Evolutionary conservation across 73 alveolate species (phyloP).

Genomic region (Blepharisma stoltei): DNA sequence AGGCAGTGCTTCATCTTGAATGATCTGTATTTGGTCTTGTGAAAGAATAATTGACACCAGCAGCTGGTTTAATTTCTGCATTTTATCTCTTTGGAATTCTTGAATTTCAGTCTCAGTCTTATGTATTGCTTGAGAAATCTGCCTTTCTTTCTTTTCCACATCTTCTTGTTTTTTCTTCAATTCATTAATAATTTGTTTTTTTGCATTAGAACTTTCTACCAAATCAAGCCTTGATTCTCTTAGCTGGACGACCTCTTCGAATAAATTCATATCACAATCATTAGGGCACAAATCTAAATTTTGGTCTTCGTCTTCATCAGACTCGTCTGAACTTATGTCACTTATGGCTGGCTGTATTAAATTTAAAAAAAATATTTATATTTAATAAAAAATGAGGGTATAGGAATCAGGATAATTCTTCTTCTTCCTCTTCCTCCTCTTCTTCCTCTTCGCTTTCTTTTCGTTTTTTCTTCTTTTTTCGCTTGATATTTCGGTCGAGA

Average conservation of each 20-base stretch:
- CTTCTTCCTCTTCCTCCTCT: slow-evolving; percentile 71
- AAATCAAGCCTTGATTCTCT: slow-evolving; percentile 68
- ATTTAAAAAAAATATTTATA: no score
- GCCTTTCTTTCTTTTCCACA: slow-evolving; percentile 47
- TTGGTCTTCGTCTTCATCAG: slow-evolving; percentile 78
- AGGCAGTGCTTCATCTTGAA: neutral
- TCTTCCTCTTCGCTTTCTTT: slow-evolving; percentile 58
- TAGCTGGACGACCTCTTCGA: slow-evolving; percentile 79
- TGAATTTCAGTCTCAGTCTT: slow-evolving; percentile 78
- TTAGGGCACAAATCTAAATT: slow-evolving; percentile 81
- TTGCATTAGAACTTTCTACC: slow-evolving; percentile 64
- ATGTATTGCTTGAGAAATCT: slow-evolving; percentile 47
- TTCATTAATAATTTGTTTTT: slow-evolving; percentile 58
- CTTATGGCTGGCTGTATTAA: no score
- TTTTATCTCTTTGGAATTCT: slow-evolving; percentile 78
- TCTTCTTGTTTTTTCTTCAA: slow-evolving; percentile 58
- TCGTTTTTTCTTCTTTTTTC: slow-evolving; percentile 44
- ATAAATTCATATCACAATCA: slow-evolving; percentile 70
- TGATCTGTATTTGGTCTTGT: slow-evolving; percentile 24
- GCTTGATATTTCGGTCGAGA: slow-evolving; percentile 65
- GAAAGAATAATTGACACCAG: slow-evolving; percentile 41
- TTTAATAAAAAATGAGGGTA: no score
- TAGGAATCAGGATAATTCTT: slow-evolving; percentile 41
- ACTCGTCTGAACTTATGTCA: slow-evolving; percentile 45
- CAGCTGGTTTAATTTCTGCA: slow-evolving; percentile 74